These are phyloP conservation scores for Musa itinerans DNA, from an alignment of 176 grass and related monocot species.

Conservation along the genomic window DNA sequence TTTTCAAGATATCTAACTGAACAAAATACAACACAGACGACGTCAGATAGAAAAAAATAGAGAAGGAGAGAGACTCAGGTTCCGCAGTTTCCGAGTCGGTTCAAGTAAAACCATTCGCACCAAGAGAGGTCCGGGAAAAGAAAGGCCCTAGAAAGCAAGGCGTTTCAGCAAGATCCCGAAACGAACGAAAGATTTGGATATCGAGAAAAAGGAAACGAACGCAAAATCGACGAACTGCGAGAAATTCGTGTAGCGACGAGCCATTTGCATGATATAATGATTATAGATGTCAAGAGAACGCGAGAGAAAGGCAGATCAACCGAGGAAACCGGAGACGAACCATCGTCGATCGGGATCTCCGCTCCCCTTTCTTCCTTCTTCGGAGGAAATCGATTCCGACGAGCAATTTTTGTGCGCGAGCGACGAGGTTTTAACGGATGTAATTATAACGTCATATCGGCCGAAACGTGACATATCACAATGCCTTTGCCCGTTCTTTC, in stretches of 20 bases:
- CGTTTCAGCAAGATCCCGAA: not conserved
- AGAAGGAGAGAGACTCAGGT: not conserved
- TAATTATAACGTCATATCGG: not conserved
- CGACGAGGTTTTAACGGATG: not conserved
- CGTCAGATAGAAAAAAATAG: not conserved
- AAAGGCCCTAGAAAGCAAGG: not conserved
- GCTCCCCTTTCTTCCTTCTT: not conserved
- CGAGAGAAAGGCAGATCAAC: no score
- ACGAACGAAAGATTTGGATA: not conserved
- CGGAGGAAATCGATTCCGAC: no score
- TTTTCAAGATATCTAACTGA: no score
- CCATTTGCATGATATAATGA: no score
- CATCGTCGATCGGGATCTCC: not conserved
- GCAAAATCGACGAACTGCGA: not conserved
- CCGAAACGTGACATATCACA: not conserved
- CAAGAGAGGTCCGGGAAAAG: not conserved
- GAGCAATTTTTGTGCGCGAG: not conserved
- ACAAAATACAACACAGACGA: not conserved
- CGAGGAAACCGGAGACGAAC: not conserved
- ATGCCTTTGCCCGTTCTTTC: no score
- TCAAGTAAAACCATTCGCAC: not conserved
- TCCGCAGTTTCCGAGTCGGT: not conserved
- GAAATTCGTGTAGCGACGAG: no score
- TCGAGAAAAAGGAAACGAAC: not conserved
- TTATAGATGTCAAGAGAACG: no score